A percentile compares a stretch with the other conserved stretches of the same genome.
Conservation (phyloP, 805 yeast genomes). For the Saccharomycopsis oosterbeekiorum region DNA sequence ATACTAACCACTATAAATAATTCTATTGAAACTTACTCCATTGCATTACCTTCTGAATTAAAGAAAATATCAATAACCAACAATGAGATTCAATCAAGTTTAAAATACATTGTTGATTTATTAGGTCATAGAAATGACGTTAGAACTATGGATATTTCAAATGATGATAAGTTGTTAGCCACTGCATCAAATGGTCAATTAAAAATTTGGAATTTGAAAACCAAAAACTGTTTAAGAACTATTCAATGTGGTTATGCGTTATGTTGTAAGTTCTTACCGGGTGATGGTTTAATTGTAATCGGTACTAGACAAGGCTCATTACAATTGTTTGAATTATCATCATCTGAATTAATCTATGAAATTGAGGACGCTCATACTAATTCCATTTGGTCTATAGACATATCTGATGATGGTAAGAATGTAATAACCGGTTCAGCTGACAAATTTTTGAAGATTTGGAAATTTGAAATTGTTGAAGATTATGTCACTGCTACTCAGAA, state of each 20-base stretch:
- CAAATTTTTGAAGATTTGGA: conserved; percentile 84
- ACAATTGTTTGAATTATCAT: conserved; percentile 77
- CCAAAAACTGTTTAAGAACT: conserved; percentile 70
- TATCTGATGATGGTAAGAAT: conserved; percentile 75
- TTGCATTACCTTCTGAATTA: conserved; percentile 46
- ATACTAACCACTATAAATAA: conserved; percentile 63
- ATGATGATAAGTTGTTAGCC: conserved; percentile 70
- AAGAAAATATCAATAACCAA: conserved; percentile 37
- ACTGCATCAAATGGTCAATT: conserved; percentile 86
- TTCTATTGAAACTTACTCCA: conserved; percentile 56
- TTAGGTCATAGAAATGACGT: conserved; percentile 88
- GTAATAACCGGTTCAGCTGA: conserved; percentile 93
- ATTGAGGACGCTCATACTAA: conserved; percentile 69
- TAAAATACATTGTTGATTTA: conserved; percentile 52
- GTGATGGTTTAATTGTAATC: conserved; percentile 75
- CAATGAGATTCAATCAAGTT: conserved; percentile 35
- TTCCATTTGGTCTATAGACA: conserved; percentile 85
- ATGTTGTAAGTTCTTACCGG: conserved; percentile 76
- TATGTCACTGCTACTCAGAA: conserved; percentile 58
- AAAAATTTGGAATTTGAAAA: conserved; percentile 78
- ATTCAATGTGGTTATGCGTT: conserved; percentile 85
- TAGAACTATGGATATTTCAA: conserved; percentile 71
- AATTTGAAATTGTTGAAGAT: conserved; percentile 57
- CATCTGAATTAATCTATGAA: conserved; percentile 61
- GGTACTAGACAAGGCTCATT: conserved; percentile 85